Percentiles rank a stretch among this genome's conserved stretches.
Conservation (phyloP, 2,329 filamentous ascomycete genomes). For the Scolecobasidium constrictum region DNA sequence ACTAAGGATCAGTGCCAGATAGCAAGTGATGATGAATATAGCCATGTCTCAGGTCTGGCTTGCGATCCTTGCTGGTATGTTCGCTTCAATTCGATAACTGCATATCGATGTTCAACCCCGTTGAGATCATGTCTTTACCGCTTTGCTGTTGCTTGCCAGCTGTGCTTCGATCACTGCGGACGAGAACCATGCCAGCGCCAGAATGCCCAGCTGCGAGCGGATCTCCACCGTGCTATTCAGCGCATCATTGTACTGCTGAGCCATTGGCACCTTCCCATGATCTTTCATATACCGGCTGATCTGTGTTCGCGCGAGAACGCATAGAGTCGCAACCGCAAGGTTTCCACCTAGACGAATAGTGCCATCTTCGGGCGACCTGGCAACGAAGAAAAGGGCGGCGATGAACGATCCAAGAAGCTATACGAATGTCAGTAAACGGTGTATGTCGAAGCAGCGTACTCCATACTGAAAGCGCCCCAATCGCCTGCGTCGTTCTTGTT, state of each 20-base stretch:
- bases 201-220: constrained; percentile 16
- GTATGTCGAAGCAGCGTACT: too few species aligned
- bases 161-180: constrained; percentile 4
- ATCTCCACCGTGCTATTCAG: constrained; percentile 21
- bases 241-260: constrained; percentile 26
- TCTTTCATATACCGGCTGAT: constrained; percentile 24
- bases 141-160: too few species aligned
- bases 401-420: constrained; percentile 3
- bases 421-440: too few species aligned
- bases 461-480: constrained; percentile 21
- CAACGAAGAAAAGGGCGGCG: constrained; percentile 1
- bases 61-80: too few species aligned
- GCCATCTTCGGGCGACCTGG: background rate
- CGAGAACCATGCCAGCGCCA: constrained; percentile 10
- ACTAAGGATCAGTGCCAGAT: too few species aligned
- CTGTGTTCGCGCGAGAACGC: constrained; percentile 16
- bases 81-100: too few species aligned
- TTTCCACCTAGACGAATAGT: constrained; percentile 9
- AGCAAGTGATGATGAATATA: too few species aligned
- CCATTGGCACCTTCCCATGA: constrained; percentile 21
- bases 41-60: too few species aligned
- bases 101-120: too few species aligned
- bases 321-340: constrained; percentile 12
- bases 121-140: too few species aligned
- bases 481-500: constrained; percentile 24